Conservation (phyloP, 768 basidiomycete genomes). For the Pisolithus microcarpus region DNA sequence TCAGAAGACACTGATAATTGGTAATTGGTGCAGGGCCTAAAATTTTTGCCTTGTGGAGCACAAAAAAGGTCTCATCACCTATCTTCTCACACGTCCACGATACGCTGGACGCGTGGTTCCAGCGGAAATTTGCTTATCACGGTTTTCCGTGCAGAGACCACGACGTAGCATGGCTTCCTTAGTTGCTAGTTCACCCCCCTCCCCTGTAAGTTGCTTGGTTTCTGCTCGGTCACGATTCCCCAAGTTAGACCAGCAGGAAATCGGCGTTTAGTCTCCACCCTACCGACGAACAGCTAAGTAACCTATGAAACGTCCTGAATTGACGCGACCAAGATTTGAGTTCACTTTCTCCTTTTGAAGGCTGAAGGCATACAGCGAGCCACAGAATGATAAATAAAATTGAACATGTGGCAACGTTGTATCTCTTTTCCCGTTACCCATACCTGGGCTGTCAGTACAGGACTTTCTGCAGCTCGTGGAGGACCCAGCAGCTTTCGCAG, state of each 20-base stretch:
- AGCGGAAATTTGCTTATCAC: neutral
- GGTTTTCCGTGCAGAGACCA: neutral
- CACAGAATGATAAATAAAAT: neutral
- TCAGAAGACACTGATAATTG: neutral
- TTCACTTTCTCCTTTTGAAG: neutral
- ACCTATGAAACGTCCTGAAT: neutral
- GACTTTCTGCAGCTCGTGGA: neutral
- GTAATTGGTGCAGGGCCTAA: neutral
- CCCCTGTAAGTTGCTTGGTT: neutral
- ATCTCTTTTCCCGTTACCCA: neutral
- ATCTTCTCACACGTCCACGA: neutral
- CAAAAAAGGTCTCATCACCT: neutral
- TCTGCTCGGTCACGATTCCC: neutral
- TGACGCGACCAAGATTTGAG: neutral
- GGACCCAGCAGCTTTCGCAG: neutral
- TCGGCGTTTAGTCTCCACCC: neutral
- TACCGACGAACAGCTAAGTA: neutral
- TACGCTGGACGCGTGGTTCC: neutral
- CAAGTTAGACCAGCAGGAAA: neutral
- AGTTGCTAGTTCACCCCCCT: neutral
- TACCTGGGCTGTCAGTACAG: neutral
- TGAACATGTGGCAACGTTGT: neutral
- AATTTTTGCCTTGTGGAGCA: neutral
- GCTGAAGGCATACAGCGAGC: neutral
- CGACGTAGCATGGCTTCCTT: neutral